Evolutionary conservation across 805 yeast species (phyloP), one percentile per base, ranked within the genome.

Genomic region (Schizosaccharomyces osmophilus): DNA sequence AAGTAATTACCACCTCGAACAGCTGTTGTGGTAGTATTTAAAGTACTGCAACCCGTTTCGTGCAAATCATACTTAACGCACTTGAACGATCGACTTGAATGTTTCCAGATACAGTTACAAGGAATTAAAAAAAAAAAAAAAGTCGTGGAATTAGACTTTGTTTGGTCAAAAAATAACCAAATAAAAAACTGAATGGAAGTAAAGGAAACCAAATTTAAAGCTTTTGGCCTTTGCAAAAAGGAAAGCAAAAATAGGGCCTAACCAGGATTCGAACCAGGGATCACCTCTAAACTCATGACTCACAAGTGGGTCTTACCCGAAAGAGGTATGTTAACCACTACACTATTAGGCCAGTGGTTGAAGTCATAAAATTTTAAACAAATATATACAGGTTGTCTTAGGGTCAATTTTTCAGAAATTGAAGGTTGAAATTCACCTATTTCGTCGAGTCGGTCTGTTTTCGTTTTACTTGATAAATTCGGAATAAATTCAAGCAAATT

Each of bases 41-140:
- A 2, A 13, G 41, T 9, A 2, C 3, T 36, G 15, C 17, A 13
- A 36, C 41, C 3, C 15, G 15, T 2, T 13, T 9, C 2, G 15
- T 36, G 13, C 13, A 36, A 36, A 36, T 36, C 15, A 11, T 41
- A 89, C 75, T 70, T 96, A n/a, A 13, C 39, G 24, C 36, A 24
- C 17, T 22, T 9, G 8, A 24, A 45, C 51, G 51, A 43, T 17
- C 9, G n/a, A n/a, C 5, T 13, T 4, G 48, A n/a, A 43, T n/a
- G 15, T 19, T 43, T 3, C 48, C 15, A 8, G 22, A 5, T n/a
- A 43, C 5, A 43, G 8, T 8, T 8, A 43, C 3, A 6, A 5
- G 17, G 5, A 43, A 5, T 13, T 8, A 43, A 4, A 13, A 43
- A 43, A 4, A 43, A 43, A 43, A 1, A n/a, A n/a, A n/a, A n/a